A percentile compares a stretch with the other conserved stretches of the same genome.
Evolutionary conservation across 768 basidiomycete genomes (phyloP).

Genomic region (Candolleomyces eurysporus): DNA sequence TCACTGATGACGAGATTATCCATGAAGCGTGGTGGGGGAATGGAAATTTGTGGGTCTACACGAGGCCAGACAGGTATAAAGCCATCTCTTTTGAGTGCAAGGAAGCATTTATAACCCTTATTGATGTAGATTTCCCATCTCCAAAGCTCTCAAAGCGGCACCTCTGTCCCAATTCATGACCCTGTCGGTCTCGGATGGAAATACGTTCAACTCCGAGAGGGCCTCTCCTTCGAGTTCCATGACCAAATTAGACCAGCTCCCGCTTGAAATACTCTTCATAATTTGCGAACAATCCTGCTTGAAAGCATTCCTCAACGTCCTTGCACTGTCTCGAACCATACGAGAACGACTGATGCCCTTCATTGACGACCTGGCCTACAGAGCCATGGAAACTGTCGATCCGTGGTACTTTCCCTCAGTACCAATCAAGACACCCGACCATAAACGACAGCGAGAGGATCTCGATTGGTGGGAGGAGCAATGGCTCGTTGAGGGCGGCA

Average conservation of each 20-base stretch:
- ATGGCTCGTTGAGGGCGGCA: neutral
- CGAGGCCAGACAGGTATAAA: neutral
- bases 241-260: too few relatives aligned
- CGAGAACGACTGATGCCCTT: neutral
- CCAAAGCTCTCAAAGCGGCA: neutral
- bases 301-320: neutral
- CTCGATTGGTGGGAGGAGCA: neutral
- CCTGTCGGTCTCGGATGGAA: too few relatives aligned
- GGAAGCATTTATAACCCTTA: neutral
- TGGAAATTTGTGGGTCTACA: neutral
- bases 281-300: neutral
- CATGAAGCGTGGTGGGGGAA: neutral
- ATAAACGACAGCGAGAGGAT: neutral
- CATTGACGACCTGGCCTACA: neutral
- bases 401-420: neutral
- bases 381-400: neutral
- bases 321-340: neutral
- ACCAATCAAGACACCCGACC: neutral
- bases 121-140: neutral
- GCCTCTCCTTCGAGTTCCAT: too few relatives aligned
- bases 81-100: neutral
- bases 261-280: too few relatives aligned
- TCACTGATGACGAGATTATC: neutral
- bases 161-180: too few relatives aligned
- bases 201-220: too few relatives aligned